These are phyloP conservation scores for Puccinia polysora DNA, from an alignment of 1,284 basidiomycete genomes.

Conservation along the genomic window DNA sequence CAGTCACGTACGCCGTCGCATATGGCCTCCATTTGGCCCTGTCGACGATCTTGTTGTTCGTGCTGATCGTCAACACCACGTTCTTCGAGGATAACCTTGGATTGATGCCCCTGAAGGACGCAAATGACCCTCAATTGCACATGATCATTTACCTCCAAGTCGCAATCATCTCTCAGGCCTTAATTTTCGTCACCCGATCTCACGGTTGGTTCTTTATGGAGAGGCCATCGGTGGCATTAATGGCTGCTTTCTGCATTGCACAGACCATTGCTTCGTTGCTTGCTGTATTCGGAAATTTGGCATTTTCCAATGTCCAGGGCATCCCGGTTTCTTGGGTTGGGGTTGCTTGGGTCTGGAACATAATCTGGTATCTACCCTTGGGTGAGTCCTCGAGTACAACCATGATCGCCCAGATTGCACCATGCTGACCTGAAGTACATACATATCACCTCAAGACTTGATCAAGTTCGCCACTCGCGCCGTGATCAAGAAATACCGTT, in stretches of 20 bases:
- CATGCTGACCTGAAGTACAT: neutral
- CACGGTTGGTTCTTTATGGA: slow-evolving; percentile 44
- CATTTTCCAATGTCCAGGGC: slow-evolving; percentile 27
- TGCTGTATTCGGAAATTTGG: slow-evolving; percentile 28
- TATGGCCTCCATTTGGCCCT: slow-evolving; percentile 88
- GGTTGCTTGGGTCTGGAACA: slow-evolving; percentile 63
- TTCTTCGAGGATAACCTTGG: slow-evolving; percentile 88
- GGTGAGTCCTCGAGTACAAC: slow-evolving; percentile 17
- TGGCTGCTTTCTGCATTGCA: slow-evolving; percentile 39
- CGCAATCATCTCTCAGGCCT: slow-evolving; percentile 42
- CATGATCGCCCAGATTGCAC: neutral
- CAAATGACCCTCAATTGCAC: slow-evolving; percentile 59
- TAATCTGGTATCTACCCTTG: slow-evolving; percentile 35
- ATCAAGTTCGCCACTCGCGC: slow-evolving; percentile 79
- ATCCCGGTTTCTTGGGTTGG: slow-evolving; percentile 85
- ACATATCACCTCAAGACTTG: slow-evolving; percentile 63
- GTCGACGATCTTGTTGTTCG: slow-evolving; percentile 78
- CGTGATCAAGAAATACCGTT: slow-evolving; percentile 60
- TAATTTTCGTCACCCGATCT: slow-evolving; percentile 44
- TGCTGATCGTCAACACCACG: slow-evolving; percentile 75
- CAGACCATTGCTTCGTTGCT: slow-evolving; percentile 39
- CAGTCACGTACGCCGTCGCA: slow-evolving; percentile 78
- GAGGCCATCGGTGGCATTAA: slow-evolving; percentile 32
- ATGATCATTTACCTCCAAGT: slow-evolving; percentile 57
- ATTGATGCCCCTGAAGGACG: slow-evolving; percentile 55